Conservation (phyloP, 2,329 filamentous ascomycete genomes). For the Sclerotinia nivalis region DNA sequence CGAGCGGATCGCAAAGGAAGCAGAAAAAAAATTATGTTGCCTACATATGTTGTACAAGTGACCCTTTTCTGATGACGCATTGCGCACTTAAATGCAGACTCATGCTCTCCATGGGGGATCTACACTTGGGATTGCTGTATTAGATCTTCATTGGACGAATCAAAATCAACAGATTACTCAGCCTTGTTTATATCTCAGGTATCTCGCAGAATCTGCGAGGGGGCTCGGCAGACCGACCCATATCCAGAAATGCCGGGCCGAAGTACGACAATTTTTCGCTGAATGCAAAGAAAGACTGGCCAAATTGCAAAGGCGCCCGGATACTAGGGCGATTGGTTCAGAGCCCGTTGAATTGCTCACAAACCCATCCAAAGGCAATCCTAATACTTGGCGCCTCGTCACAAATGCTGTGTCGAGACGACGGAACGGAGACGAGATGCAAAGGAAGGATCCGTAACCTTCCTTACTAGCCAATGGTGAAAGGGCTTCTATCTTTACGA, state of each 20-base stretch:
- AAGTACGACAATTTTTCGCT: neutral
- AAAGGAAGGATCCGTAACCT: neutral
- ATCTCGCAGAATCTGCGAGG: constrained; percentile 16
- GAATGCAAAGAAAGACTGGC: neutral
- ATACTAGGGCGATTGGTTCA: constrained; percentile 1
- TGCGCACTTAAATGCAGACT: neutral
- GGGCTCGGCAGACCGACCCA: neutral
- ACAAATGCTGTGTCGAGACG: constrained; percentile 2
- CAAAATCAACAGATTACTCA: neutral
- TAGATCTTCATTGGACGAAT: neutral
- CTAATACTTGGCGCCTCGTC: neutral
- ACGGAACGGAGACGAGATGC: neutral
- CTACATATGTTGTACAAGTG: constrained; percentile 2
- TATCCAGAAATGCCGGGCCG: neutral
- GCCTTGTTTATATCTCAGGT: neutral
- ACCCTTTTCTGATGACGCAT: neutral
- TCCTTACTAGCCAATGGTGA: neutral
- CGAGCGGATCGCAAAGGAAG: neutral
- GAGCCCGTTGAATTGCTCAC: neutral
- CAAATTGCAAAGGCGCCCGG: neutral
- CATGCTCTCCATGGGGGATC: neutral
- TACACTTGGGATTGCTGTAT: neutral
- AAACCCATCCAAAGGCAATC: neutral
- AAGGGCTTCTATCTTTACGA: too few relatives aligned
- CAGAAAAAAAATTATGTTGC: neutral